Evolutionary conservation across 2,329 filamentous ascomycete genomes (phyloP).

Genomic region (Talaromyces sp.): DNA sequence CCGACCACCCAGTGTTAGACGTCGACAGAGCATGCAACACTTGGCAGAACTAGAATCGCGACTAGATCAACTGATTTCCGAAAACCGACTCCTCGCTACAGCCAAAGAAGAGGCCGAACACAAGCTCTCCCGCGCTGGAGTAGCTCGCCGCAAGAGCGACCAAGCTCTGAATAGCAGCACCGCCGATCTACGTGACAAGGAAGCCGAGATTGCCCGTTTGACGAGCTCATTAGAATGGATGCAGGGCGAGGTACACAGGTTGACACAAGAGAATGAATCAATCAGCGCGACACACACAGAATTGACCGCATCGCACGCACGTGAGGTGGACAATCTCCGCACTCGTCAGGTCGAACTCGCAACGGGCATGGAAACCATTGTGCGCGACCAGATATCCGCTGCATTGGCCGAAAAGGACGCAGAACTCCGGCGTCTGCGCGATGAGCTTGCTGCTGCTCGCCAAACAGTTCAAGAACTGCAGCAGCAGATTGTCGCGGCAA

Average conservation of each 20-base stretch:
- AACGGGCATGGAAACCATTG: conserved; percentile 57
- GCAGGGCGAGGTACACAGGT: conserved; percentile 72
- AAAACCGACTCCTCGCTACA: conserved; percentile 75
- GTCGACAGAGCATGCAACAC: conserved; percentile 94
- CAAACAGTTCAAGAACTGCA: conserved; percentile 58
- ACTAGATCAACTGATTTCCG: conserved; percentile 76
- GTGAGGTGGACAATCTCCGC: conserved; percentile 65
- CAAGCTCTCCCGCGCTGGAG: conserved; percentile 51
- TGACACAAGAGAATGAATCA: conserved; percentile 77
- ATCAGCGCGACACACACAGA: conserved; percentile 72
- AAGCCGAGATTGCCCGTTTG: conserved; percentile 79
- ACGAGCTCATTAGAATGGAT: conserved; percentile 73
- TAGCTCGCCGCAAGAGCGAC: conserved; percentile 50
- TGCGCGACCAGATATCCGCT: conserved; percentile 57
- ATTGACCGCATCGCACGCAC: conserved; percentile 67
- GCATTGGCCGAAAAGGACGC: conserved; percentile 75
- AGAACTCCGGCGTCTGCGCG: conserved; percentile 72
- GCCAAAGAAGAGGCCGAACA: conserved; percentile 67
- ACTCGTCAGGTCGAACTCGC: conserved; percentile 59
- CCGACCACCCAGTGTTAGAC: conserved; percentile 90
- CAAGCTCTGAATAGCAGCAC: conserved; percentile 60
- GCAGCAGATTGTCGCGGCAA: conserved; percentile 53
- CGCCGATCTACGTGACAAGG: conserved; percentile 70
- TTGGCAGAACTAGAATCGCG: conserved; percentile 79
- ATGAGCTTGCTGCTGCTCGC: conserved; percentile 68